Percentiles rank a stretch among this genome's conserved stretches.
Conservation (phyloP, 1,284 basidiomycete genomes). For the Cryptococcus neoformans region DNA sequence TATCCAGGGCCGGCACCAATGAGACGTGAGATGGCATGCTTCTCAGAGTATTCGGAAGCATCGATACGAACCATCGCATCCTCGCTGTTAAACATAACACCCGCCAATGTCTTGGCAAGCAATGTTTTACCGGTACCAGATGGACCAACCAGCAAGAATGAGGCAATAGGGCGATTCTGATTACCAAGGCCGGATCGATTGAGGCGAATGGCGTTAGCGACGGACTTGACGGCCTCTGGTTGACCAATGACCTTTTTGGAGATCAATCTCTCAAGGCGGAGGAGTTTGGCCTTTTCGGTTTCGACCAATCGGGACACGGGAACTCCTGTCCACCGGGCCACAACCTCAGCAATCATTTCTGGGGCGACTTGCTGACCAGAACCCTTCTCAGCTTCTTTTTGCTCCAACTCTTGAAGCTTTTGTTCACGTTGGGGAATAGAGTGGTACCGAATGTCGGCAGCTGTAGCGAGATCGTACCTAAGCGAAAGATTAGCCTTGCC, state of each 20-base stretch:
- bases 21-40: conserved; percentile 56
- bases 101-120: conserved; percentile 53
- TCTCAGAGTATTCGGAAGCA: conserved; percentile 54
- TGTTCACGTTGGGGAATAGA: conserved; percentile 88
- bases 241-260: conserved; percentile 56
- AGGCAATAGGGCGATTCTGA: conserved; percentile 55
- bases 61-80: conserved; percentile 59
- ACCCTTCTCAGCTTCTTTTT: conserved; percentile 52
- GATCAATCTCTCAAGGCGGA: conserved; percentile 54
- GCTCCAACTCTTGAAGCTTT: conserved; percentile 59
- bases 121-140: conserved; percentile 58
- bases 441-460: conserved; percentile 87
- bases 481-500: not conserved
- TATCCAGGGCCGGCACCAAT: conserved; percentile 58
- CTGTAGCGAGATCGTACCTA: conserved; percentile 70
- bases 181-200: conserved; percentile 58
- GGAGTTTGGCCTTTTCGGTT: conserved; percentile 51
- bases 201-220: conserved; percentile 58
- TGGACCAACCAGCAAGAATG: conserved; percentile 55
- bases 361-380: conserved; percentile 50
- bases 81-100: conserved; percentile 56
- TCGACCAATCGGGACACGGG: conserved; percentile 47
- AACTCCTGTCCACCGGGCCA: conserved; percentile 54
- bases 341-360: conserved; percentile 56
- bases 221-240: conserved; percentile 57